These are phyloP conservation scores for Coniella lustricola DNA, from an alignment of 2,329 filamentous ascomycete species.

Conservation along the genomic window DNA sequence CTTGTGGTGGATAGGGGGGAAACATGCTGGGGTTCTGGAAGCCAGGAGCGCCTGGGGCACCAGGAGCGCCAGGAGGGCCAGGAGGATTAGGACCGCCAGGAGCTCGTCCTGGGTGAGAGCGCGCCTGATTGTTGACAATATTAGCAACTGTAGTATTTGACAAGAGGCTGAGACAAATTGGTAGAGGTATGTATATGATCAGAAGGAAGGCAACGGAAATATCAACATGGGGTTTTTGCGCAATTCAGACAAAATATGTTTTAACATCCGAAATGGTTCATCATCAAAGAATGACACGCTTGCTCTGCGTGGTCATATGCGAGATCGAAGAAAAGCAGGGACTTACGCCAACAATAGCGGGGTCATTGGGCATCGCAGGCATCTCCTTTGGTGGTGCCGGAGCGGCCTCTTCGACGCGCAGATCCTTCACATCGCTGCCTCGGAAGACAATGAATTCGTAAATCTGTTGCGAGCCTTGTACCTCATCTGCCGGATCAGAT, in stretches of 20 bases:
- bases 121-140: slow-evolving; percentile 29
- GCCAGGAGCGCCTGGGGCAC: slow-evolving; percentile 22
- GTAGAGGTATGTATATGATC: slow-evolving; percentile 42
- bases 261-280: slow-evolving; percentile 99
- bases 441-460: slow-evolving; percentile 99
- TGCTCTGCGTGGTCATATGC: slow-evolving; percentile 11
- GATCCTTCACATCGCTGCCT: slow-evolving; percentile 95
- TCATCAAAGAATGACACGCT: slow-evolving; percentile 50
- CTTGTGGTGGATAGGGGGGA: slow-evolving; percentile 21
- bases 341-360: slow-evolving; percentile 96
- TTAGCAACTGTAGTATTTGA: slow-evolving; percentile 22
- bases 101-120: slow-evolving; percentile 26
- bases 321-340: slow-evolving; percentile 2
- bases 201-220: slow-evolving; percentile 99
- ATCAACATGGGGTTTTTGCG: slow-evolving; percentile 92
- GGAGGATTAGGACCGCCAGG: slow-evolving; percentile 9
- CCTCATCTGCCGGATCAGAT: slow-evolving; percentile 70
- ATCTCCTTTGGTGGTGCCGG: slow-evolving; percentile 61
- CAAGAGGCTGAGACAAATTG: slow-evolving; percentile 15
- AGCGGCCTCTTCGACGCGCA: slow-evolving; percentile 82
- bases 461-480: slow-evolving; percentile 74
- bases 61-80: slow-evolving; percentile 18
- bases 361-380: slow-evolving; percentile 81
- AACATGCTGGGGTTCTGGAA: slow-evolving; percentile 23
- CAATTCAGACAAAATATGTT: slow-evolving; percentile 73